These are phyloP conservation scores for Tylopilus sp. DNA, from an alignment of 768 basidiomycete species.

Conservation along the genomic window DNA sequence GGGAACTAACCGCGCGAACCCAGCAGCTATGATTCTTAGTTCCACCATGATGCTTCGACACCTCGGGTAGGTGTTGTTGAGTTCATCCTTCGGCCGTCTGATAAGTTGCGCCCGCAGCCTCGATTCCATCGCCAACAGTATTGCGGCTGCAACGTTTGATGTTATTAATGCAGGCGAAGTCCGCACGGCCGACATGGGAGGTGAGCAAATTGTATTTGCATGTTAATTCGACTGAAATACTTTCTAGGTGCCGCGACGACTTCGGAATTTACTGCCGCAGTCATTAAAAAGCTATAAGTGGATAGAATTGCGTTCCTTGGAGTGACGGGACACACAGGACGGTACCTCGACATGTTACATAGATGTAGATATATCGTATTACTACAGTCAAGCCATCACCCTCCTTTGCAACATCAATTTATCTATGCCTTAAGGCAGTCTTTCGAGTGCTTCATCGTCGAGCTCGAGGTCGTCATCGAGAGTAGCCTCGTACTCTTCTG, in stretches of 20 bases:
- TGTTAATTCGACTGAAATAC: slow-evolving; percentile 8
- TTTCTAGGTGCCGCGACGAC: slow-evolving; percentile 78
- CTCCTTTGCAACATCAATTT: slow-evolving; percentile 11
- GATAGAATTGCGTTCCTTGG: background rate
- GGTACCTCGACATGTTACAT: slow-evolving; percentile 16
- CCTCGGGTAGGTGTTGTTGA: slow-evolving; percentile 64
- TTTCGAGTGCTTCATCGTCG: slow-evolving; percentile 39
- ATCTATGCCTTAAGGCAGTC: slow-evolving; percentile 5
- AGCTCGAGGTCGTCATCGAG: slow-evolving; percentile 48
- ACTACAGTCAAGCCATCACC: slow-evolving; percentile 12
- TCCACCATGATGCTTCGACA: slow-evolving; percentile 98
- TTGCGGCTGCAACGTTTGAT: slow-evolving; percentile 88
- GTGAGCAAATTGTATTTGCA: slow-evolving; percentile 42
- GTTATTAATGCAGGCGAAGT: slow-evolving; percentile 87
- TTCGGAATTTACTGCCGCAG: slow-evolving; percentile 89
- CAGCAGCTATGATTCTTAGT: slow-evolving; percentile 94
- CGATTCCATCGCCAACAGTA: slow-evolving; percentile 88
- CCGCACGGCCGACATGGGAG: slow-evolving; percentile 93
- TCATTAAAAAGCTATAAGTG: slow-evolving; percentile 74
- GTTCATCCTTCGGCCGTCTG: slow-evolving; percentile 14
- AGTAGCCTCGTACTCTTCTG: slow-evolving; percentile 53
- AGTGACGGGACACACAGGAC: background rate
- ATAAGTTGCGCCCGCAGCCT: slow-evolving; percentile 49
- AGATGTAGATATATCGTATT: slow-evolving; percentile 24
- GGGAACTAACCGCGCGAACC: slow-evolving; percentile 95